Percentiles rank a stretch among this genome's conserved stretches.
These are phyloP conservation scores for Sphaerobolus stellatus DNA, from an alignment of 1,284 basidiomycete species.

Conservation along the genomic window DNA sequence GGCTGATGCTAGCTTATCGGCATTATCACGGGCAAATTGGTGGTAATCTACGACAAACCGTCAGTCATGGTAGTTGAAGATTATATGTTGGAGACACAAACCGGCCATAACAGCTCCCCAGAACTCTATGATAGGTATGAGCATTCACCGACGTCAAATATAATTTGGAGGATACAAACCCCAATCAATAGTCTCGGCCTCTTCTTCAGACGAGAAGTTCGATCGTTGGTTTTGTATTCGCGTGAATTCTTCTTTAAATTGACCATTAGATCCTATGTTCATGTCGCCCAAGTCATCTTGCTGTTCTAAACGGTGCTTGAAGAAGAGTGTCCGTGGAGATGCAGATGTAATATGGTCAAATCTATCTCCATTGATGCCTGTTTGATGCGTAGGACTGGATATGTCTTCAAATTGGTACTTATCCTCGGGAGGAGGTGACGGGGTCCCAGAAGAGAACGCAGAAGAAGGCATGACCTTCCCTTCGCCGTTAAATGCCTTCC, in stretches of 20 bases:
- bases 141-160: slow-evolving; percentile 10
- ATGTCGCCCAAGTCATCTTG: slow-evolving; percentile 41
- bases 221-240: slow-evolving; percentile 55
- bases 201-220: slow-evolving; percentile 36
- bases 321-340: slow-evolving; percentile 34
- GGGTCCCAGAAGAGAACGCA: slow-evolving; percentile 8
- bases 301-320: slow-evolving; percentile 49
- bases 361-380: not conserved
- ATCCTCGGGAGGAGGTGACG: slow-evolving; percentile 4
- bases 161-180: slow-evolving; percentile 46
- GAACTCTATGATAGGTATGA: slow-evolving; percentile 66
- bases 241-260: slow-evolving; percentile 67
- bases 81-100: slow-evolving; percentile 29
- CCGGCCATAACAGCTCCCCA: slow-evolving; percentile 95
- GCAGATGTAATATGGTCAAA: not conserved
- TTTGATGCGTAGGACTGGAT: not conserved
- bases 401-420: not conserved
- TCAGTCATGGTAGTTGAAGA: slow-evolving; percentile 4
- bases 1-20: slow-evolving; percentile 81
- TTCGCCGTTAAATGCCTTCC: slow-evolving; percentile 6
- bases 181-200: slow-evolving; percentile 64
- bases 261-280: slow-evolving; percentile 21
- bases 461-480: slow-evolving; percentile 12
- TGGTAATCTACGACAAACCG: slow-evolving; percentile 67
- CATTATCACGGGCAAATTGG: slow-evolving; percentile 71